Conservation (phyloP, 2,329 filamentous ascomycete species). For the Paramyrothecium roridum region DNA sequence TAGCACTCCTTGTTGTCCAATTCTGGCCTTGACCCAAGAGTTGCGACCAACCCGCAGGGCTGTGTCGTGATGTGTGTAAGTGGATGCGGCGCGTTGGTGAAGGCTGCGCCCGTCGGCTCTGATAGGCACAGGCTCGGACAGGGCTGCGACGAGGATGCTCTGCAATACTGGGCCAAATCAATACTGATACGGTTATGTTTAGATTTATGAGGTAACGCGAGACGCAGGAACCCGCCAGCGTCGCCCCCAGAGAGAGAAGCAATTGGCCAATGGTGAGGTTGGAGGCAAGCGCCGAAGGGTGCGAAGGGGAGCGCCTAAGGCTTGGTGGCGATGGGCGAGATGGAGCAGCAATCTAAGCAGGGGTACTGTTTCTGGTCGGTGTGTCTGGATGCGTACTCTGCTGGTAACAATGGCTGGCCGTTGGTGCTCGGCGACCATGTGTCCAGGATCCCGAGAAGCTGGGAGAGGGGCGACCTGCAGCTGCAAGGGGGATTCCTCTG, state of each 20-base stretch:
- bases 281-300: slow-evolving; percentile 7
- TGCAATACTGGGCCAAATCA: not conserved
- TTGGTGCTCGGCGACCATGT: too few relatives aligned
- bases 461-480: not conserved
- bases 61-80: too few relatives aligned
- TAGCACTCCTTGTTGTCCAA: too few relatives aligned
- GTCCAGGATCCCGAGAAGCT: not conserved
- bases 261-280: slow-evolving; percentile 10
- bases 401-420: too few relatives aligned
- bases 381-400: too few relatives aligned
- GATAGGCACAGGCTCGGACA: not conserved
- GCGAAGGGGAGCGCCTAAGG: not conserved
- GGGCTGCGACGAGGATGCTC: not conserved
- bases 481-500: not conserved
- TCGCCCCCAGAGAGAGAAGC: not conserved
- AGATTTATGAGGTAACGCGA: slow-evolving; percentile 10
- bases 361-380: too few relatives aligned
- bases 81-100: too few relatives aligned
- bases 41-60: too few relatives aligned
- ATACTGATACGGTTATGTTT: not conserved
- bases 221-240: slow-evolving; percentile 7
- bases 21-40: too few relatives aligned
- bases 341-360: too few relatives aligned
- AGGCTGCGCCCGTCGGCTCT: not conserved
- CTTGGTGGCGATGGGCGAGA: not conserved